phyloP scores from a whole-genome alignment of 2,329 filamentous ascomycete species.

The Salinomyces thailandicus region DNA sequence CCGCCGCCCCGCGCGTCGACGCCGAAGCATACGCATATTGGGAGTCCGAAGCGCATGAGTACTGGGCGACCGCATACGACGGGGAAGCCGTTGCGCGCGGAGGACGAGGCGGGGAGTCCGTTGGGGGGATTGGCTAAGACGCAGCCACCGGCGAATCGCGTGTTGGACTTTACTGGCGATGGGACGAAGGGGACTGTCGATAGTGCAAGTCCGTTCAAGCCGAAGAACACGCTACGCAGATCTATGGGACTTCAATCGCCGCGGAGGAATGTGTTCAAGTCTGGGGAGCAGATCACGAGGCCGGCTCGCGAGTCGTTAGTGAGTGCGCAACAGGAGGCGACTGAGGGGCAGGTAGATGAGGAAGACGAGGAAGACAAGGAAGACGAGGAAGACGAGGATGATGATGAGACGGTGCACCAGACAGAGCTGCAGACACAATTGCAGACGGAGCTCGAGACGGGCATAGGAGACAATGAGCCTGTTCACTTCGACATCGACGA shows the following conservation, averaged over 20 bases:
- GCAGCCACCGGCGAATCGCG: slow-evolving; percentile 22
- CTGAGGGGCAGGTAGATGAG: neutral
- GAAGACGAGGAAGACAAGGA: neutral
- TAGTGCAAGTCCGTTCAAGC: slow-evolving; percentile 24
- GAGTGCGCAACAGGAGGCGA: neutral
- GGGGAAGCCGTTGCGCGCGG: slow-evolving; percentile 3
- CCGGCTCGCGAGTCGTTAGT: neutral
- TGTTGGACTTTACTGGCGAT: slow-evolving; percentile 23
- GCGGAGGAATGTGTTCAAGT: neutral
- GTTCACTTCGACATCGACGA: neutral
- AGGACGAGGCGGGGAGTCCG: slow-evolving; percentile 3
- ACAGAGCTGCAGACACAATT: neutral
- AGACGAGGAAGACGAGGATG: neutral
- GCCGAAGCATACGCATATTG: slow-evolving; percentile 52
- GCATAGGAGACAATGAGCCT: neutral
- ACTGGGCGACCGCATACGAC: slow-evolving; percentile 38
- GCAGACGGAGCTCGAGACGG: neutral
- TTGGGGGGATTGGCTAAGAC: slow-evolving; percentile 8
- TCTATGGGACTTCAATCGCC: slow-evolving; percentile 12
- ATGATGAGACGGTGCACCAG: neutral
- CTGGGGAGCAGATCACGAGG: neutral
- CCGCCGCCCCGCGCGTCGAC: slow-evolving; percentile 45
- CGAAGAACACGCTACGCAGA: slow-evolving; percentile 18
- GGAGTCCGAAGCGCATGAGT: slow-evolving; percentile 52
- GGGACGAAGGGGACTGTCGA: slow-evolving; percentile 24